phyloP scores from a whole-genome alignment of 2,329 filamentous ascomycete genomes.

The Cercospora janseana region DNA sequence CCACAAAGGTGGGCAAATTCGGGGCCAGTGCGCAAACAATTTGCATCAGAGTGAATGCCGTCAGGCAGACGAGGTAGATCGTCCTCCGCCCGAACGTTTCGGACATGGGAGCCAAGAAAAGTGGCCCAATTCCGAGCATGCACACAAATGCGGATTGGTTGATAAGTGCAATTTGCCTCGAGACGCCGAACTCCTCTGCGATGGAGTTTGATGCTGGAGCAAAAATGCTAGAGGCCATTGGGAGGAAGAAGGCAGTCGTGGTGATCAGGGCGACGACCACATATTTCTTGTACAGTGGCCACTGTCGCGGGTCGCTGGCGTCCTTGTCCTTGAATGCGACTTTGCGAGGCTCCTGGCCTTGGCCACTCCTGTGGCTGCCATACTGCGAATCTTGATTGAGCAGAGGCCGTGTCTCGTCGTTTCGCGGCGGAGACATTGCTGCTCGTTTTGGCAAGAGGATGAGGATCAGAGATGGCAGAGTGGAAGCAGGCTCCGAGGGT shows the following conservation, averaged over 20 bases:
- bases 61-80: conserved; percentile 46
- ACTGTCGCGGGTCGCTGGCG: conserved; percentile 16
- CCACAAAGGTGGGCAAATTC: conserved; percentile 45
- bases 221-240: conserved; percentile 21
- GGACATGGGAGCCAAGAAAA: conserved; percentile 47
- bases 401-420: conserved; percentile 13
- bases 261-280: conserved; percentile 11
- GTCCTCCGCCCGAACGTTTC: conserved; percentile 49
- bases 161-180: conserved; percentile 43
- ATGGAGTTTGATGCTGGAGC: conserved; percentile 33
- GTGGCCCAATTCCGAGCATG: conserved; percentile 48
- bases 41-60: conserved; percentile 46
- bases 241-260: conserved; percentile 19
- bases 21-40: conserved; percentile 48
- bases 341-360: neutral
- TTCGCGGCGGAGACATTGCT: conserved; percentile 1
- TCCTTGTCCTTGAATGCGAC: conserved; percentile 20
- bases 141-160: conserved; percentile 51
- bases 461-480: neutral
- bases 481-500: conserved; percentile 1
- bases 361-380: neutral
- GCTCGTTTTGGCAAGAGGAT: neutral
- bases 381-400: neutral
- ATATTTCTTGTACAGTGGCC: conserved; percentile 18
- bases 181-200: conserved; percentile 44